Base-by-base conservation (phyloP, 75 land plant species). In the Selaginella moellendorffii region DNA sequence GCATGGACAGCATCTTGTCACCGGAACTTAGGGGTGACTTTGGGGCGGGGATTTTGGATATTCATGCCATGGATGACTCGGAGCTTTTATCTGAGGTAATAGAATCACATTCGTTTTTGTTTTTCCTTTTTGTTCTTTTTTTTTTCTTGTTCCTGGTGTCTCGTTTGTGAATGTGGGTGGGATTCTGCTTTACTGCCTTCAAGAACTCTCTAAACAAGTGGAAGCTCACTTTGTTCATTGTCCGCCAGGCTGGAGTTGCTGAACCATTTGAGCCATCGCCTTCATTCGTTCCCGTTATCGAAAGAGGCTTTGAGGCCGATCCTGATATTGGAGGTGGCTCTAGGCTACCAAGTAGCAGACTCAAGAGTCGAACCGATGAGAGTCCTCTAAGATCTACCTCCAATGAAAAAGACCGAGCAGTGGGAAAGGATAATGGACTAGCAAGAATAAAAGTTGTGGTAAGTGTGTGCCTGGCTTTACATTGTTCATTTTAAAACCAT, bases 371-470 rank as follows among this genome's bases (percentile, higher is more conserved):
- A 59, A 30, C 64, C 17, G 90, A 79, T 29, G 54, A 63, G 25
- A 72, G 72, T 5, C 68, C 63, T 20, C 31, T 66, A 24, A 54
- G 78, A 51, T 67, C 82, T 24, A 25, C 71, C 2, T 63, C 58
- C 67, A 65, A 14, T 22, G 88, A 92, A 46, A 89, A 76, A 54
- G 98, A 85, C 56, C 77, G 30, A 62, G 62, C 19, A 54, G 54
- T 53, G 20, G 79, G 73, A 1, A 82, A 73, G 64, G 89, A 83
- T 28, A 80, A 69, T 62, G 82, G 79, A 66, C 71, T 93, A 56
- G 98, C 98, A 19, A 89, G 93, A 75, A 88, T 93, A 29, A 93
- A 84, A 85, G 98, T 93, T 78, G 98, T 93, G 96, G 98, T 93
- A 85, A 62, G 84, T 36, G 46, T 36, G 46, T 36, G 46, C 46